Evolutionary conservation across 225 moss, liverwort and hornwort species (phyloP).

Genomic region (Antitrichia curtipendula): DNA sequence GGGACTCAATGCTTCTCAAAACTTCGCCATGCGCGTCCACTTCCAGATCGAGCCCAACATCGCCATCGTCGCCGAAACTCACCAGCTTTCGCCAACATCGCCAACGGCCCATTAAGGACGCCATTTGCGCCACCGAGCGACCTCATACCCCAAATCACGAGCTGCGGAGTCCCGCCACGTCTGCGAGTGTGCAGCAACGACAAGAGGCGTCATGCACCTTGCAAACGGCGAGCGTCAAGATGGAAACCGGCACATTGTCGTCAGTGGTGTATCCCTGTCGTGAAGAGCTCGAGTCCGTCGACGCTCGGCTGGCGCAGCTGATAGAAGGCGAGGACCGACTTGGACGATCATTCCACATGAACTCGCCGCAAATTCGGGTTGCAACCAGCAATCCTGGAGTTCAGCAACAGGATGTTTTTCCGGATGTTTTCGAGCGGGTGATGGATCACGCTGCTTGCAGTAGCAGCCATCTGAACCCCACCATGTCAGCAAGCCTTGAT

Average conservation of each 20-base stretch:
- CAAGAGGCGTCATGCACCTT: neutral
- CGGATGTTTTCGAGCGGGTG: neutral
- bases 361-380: neutral
- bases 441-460: neutral
- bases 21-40: neutral
- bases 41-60: neutral
- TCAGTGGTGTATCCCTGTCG: neutral
- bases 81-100: too few species aligned
- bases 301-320: neutral
- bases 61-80: neutral
- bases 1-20: neutral
- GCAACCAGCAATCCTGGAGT: neutral
- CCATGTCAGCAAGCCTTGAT: neutral
- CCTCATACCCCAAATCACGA: neutral
- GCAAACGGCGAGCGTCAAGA: neutral
- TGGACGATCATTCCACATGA: neutral
- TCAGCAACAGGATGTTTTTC: neutral
- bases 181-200: neutral
- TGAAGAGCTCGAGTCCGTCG: neutral
- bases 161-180: neutral
- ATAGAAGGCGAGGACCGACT: neutral
- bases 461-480: neutral
- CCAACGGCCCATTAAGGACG: neutral
- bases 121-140: neutral
- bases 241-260: neutral